Conservation (phyloP, 2,329 filamentous ascomycete genomes). For the Neonectria ditissima region DNA sequence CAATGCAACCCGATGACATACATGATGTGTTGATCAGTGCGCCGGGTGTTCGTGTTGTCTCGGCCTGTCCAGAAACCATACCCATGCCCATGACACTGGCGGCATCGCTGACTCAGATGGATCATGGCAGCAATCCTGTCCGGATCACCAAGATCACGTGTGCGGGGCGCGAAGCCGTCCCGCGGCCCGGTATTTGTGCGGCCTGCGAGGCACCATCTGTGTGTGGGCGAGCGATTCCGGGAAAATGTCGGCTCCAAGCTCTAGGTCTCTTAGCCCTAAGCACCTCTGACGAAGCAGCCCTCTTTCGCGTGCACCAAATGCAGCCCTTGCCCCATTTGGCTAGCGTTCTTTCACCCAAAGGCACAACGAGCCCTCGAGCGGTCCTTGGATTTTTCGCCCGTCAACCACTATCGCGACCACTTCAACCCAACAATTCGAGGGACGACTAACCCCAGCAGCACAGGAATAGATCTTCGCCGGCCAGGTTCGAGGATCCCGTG, state of each 20-base stretch:
- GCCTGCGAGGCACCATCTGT: slow-evolving; percentile 1
- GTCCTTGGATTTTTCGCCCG: slow-evolving; percentile 56
- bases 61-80: slow-evolving; percentile 11
- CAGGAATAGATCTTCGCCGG: slow-evolving; percentile 55
- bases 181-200: slow-evolving; percentile 2
- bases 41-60: slow-evolving; percentile 5
- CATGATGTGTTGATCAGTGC: neutral
- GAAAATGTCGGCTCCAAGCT: slow-evolving; percentile 44
- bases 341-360: slow-evolving; percentile 51
- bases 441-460: slow-evolving; percentile 58
- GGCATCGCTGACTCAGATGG: slow-evolving; percentile 1
- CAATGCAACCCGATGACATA: neutral
- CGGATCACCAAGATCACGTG: slow-evolving; percentile 30
- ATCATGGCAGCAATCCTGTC: neutral
- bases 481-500: slow-evolving; percentile 53
- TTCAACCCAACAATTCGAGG: slow-evolving; percentile 53
- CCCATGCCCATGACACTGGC: slow-evolving; percentile 9
- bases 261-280: slow-evolving; percentile 59
- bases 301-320: slow-evolving; percentile 52
- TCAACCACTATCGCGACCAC: slow-evolving; percentile 56
- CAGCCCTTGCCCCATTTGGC: slow-evolving; percentile 46
- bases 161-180: neutral
- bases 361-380: slow-evolving; percentile 55
- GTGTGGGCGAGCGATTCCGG: slow-evolving; percentile 35
- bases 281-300: slow-evolving; percentile 46